Percentiles rank a stretch among this genome's conserved stretches.
These are phyloP conservation scores for Malassezia arunalokei DNA, from an alignment of 1,284 basidiomycete genomes.

Conservation along the genomic window DNA sequence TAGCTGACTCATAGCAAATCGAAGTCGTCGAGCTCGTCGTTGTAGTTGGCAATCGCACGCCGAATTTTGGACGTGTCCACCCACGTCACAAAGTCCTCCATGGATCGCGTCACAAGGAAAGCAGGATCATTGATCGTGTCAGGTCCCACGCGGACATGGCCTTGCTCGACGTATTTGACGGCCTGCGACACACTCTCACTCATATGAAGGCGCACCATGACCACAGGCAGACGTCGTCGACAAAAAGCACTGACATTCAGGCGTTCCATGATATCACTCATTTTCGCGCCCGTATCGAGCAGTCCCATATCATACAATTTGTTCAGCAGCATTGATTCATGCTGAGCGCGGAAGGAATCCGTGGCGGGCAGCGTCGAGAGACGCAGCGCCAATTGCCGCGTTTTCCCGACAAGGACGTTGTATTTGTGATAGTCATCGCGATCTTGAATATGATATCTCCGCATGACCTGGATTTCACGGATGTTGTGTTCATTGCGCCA, in stretches of 20 bases:
- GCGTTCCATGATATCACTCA: slow-evolving; percentile 55
- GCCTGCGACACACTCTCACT: slow-evolving; percentile 92
- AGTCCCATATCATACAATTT: slow-evolving; percentile 98
- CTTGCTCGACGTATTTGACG: slow-evolving; percentile 92
- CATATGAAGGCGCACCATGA: slow-evolving; percentile 88
- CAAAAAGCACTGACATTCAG: slow-evolving; percentile 89
- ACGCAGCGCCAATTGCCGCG: slow-evolving; percentile 74
- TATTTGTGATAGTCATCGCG: slow-evolving; percentile 94
- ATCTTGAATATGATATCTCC: slow-evolving; percentile 65
- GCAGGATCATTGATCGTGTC: slow-evolving; percentile 93
- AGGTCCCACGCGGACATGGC: slow-evolving; percentile 90
- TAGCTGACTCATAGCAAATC: slow-evolving; percentile 28
- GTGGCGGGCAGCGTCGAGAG: slow-evolving; percentile 74
- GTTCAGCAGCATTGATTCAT: slow-evolving; percentile 74
- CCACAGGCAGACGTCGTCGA: slow-evolving; percentile 75
- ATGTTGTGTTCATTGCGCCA: slow-evolving; percentile 93
- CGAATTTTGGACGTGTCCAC: slow-evolving; percentile 95
- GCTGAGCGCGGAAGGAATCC: slow-evolving; percentile 73
- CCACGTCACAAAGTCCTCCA: slow-evolving; percentile 99
- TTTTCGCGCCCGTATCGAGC: slow-evolving; percentile 54
- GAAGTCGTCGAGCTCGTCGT: slow-evolving; percentile 60
- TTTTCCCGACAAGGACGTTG: slow-evolving; percentile 82
- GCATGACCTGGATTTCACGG: slow-evolving; percentile 87
- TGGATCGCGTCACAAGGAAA: slow-evolving; percentile 78
- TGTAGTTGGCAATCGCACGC: slow-evolving; percentile 88